Evolutionary conservation across 2,329 filamentous ascomycete species (phyloP), one percentile per base, ranked within the genome.

Genomic region (Teratosphaeria destructans): DNA sequence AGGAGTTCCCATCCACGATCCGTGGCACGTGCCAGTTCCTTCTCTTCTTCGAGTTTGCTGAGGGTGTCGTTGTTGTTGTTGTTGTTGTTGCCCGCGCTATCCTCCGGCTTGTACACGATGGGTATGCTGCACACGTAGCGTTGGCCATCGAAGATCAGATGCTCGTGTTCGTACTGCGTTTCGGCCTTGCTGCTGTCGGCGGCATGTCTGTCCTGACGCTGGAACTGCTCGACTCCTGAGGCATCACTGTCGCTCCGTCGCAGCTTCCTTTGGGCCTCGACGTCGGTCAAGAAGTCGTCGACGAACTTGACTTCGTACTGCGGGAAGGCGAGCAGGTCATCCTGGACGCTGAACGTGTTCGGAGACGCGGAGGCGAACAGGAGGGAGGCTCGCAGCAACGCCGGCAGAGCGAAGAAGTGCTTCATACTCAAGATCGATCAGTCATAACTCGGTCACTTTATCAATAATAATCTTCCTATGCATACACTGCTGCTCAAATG

Each of bases 81-180:
- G 19, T 19, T 19, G 19, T 19, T 53, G 2, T 35, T 19, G 1
- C 62, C 60, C 29, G 14, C 16, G 23, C 35, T 62, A 29, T 63
- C 39, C 3, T 52, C 76, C 0, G 81, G 74, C 0, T 82, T 78
- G 52, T 84, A 79, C 56, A 94, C 81, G 26, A 85, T 77, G 1
- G 92, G 92, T 54, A 96, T 88, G 54, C 87, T 84, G 76, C 92
- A 96, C n/a, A 96, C 82, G 68, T 92, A 95, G 53, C 82, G 83
- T 62, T 85, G 82, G 0, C 83, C 83, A 14, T 86, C 78, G 59
- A 92, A 78, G 58, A 85, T 83, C 78, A 96, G 85, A 57, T 88
- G 77, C 74, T 96, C 89, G 73, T 93, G 93, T 26, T 68, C 65
- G 19, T 66, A 62, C 29, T 62, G 62, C 16, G 63, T 56, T 8